phyloP scores from a whole-genome alignment of 129 eudicot genomes.

The Pittosporum tobira region DNA sequence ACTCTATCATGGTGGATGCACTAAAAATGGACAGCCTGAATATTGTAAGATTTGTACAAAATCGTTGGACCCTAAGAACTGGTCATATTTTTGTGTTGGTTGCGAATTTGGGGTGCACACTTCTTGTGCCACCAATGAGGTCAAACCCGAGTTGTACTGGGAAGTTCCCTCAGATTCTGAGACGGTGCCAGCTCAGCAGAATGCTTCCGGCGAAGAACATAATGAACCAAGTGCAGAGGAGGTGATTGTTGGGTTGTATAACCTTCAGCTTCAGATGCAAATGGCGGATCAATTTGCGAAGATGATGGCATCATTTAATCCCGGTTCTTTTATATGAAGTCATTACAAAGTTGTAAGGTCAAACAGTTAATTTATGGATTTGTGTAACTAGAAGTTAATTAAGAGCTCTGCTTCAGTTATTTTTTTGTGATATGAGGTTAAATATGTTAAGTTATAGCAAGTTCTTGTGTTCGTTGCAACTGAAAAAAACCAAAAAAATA shows the following conservation, averaged over 20 bases:
- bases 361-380: no score
- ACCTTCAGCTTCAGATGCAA: constrained; percentile 35
- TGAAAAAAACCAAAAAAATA: no score
- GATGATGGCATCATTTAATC: constrained; percentile 19
- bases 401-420: no score
- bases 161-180: constrained; percentile 24
- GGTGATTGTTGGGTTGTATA: constrained; percentile 23
- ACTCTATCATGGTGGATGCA: constrained; percentile 14
- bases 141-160: constrained; percentile 46
- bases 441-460: no score
- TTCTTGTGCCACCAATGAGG: constrained; percentile 54
- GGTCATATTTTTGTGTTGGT: constrained; percentile 36
- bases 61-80: constrained; percentile 27
- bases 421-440: no score
- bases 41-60: constrained; percentile 37
- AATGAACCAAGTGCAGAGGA: constrained; percentile 19
- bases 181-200: neutral
- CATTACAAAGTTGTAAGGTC: neutral
- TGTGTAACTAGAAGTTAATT: neutral
- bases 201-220: neutral
- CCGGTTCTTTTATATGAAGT: neutral
- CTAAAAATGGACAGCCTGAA: constrained; percentile 14
- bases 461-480: no score
- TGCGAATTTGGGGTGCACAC: constrained; percentile 57
- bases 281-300: constrained; percentile 33